These are phyloP conservation scores for Plasmodium relictum DNA, from an alignment of 169 alveolate species.

Conservation along the genomic window DNA sequence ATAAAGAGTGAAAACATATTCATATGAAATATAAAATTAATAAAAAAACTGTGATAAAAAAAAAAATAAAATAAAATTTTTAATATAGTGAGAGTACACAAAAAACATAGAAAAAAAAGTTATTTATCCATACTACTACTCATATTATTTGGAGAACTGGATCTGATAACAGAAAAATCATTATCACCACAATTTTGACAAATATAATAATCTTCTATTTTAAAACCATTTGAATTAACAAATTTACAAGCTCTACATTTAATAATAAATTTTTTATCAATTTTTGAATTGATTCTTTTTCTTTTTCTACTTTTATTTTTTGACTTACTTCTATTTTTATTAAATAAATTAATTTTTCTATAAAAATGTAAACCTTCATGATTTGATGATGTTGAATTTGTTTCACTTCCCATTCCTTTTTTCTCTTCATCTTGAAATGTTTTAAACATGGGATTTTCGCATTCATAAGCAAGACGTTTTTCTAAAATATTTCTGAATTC, in stretches of 20 bases:
- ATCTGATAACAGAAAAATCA: constrained; percentile 56
- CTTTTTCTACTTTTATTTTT: constrained; percentile 44
- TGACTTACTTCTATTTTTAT: constrained; percentile 56
- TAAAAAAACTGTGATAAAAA: too few species aligned
- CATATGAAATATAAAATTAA: too few species aligned
- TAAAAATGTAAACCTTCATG: constrained; percentile 38
- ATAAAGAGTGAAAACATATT: too few species aligned
- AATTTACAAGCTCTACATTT: constrained; percentile 64
- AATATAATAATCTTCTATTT: constrained; percentile 53
- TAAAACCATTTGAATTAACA: constrained; percentile 61
- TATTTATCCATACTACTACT: constrained; percentile 3
- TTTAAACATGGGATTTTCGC: constrained; percentile 37
- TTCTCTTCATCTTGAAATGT: constrained; percentile 54
- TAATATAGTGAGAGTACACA: too few species aligned
- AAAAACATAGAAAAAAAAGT: too few species aligned
- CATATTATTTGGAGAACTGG: constrained; percentile 60
- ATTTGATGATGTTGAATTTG: constrained; percentile 61
- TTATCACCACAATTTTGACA: constrained; percentile 74
- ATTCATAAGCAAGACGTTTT: constrained; percentile 29
- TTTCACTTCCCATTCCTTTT: constrained; percentile 61
- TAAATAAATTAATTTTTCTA: constrained; percentile 39
- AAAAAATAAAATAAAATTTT: too few species aligned
- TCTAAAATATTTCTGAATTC: constrained; percentile 36
- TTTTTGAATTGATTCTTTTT: constrained; percentile 47
- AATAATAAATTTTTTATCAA: constrained; percentile 62